Evolutionary conservation across 306 rosid species (phyloP).

Genomic region (Psophocarpus tetragonolobus): DNA sequence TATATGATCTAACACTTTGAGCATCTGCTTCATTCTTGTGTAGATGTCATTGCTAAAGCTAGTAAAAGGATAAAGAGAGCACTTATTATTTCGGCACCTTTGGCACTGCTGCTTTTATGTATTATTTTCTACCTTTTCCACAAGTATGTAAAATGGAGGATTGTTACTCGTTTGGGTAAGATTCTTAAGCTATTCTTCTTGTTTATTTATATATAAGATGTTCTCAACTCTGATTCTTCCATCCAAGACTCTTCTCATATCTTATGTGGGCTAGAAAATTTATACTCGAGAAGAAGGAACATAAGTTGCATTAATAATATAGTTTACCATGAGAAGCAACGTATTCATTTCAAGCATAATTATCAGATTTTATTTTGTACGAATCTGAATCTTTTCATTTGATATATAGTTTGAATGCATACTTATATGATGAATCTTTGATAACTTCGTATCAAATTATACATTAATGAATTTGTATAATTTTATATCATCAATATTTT

Average conservation of each 20-base stretch:
- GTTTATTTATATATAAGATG: not conserved
- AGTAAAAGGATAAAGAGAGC: constrained; percentile 11
- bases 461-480: too few relatives aligned
- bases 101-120: constrained; percentile 20
- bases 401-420: too few relatives aligned
- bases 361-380: too few relatives aligned
- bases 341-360: not conserved
- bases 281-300: not conserved
- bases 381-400: too few relatives aligned
- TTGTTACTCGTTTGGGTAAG: constrained; percentile 2
- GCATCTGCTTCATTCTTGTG: constrained; percentile 3
- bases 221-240: not conserved
- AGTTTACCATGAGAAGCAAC: not conserved
- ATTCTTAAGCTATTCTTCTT: not conserved
- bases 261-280: not conserved
- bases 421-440: too few relatives aligned
- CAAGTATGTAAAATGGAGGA: not conserved
- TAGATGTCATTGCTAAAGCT: not conserved
- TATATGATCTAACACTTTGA: not conserved
- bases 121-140: constrained; percentile 28
- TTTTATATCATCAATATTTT: too few relatives aligned
- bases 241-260: not conserved
- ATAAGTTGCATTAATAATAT: not conserved
- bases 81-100: constrained; percentile 4
- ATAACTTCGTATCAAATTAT: too few relatives aligned